A percentile compares a stretch with the other conserved stretches of the same genome.
phyloP scores from a whole-genome alignment of 352 stramenopile species.

The Globisporangium echinulatum region DNA sequence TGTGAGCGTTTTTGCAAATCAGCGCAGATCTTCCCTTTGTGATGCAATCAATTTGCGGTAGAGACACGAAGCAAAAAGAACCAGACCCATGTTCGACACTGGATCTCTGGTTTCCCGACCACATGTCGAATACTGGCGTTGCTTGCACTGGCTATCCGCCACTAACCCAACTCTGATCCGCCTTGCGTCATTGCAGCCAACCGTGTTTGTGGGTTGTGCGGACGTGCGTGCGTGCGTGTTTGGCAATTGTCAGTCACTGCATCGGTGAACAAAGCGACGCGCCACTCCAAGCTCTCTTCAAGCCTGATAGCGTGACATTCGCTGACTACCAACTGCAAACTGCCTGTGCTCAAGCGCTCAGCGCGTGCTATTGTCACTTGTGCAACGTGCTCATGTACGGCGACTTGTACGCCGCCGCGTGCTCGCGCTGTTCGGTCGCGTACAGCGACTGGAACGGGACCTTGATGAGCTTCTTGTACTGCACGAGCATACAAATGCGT shows the following conservation, averaged over 20 bases:
- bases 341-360: not conserved
- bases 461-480: constrained; percentile 81
- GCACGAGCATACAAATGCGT: constrained; percentile 6
- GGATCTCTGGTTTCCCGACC: not conserved
- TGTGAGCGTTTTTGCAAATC: not conserved
- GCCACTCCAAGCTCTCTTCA: no score
- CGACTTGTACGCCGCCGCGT: constrained; percentile 41
- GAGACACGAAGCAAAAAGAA: no score
- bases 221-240: no score
- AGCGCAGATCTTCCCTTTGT: not conserved
- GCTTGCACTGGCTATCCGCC: not conserved
- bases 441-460: constrained; percentile 47
- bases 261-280: no score
- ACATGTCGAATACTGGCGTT: not conserved
- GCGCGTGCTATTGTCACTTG: constrained; percentile 28
- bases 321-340: not conserved
- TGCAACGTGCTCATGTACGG: constrained; percentile 76
- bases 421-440: constrained; percentile 36
- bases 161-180: not conserved
- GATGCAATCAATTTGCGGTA: no score
- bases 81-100: not conserved
- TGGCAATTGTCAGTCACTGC: no score
- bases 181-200: no score
- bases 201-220: no score
- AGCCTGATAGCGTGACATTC: not conserved